phyloP scores from a whole-genome alignment of 2,329 filamentous ascomycete species.

The Fusarium torreyae region DNA sequence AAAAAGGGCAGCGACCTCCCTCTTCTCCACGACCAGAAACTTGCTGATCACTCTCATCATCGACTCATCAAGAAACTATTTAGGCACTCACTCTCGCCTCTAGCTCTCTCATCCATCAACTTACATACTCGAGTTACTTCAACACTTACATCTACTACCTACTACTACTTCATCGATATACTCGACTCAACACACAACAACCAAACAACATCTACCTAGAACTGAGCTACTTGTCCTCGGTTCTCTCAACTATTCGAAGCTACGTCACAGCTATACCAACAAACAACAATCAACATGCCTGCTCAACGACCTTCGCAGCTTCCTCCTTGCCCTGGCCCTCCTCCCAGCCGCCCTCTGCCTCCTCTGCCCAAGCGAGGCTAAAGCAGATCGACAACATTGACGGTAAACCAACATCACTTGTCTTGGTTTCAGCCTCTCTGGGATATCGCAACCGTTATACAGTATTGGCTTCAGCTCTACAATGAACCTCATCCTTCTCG shows the following conservation, averaged over 20 bases:
- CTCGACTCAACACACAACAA: constrained; percentile 27
- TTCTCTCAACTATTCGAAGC: constrained; percentile 38
- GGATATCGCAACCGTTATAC: constrained; percentile 14
- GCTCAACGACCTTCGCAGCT: constrained; percentile 75
- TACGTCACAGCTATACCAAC: constrained; percentile 33
- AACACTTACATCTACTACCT: constrained; percentile 28
- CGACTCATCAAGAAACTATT: constrained; percentile 43
- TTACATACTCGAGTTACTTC: constrained; percentile 26
- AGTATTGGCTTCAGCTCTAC: constrained; percentile 24
- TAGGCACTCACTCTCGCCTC: constrained; percentile 39
- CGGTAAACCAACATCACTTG: constrained; percentile 10
- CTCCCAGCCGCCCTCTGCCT: constrained; percentile 75
- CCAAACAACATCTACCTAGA: constrained; percentile 32
- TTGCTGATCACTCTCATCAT: constrained; percentile 43
- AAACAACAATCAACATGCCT: constrained; percentile 61
- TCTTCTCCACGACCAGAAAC: constrained; percentile 41
- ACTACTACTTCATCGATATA: constrained; percentile 28
- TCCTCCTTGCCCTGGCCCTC: constrained; percentile 77
- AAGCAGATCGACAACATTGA: constrained; percentile 35
- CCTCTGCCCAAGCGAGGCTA: constrained; percentile 75
- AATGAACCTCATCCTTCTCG: constrained; percentile 1
- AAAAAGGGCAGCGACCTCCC: constrained; percentile 52
- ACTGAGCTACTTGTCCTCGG: constrained; percentile 46
- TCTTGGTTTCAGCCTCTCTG: constrained; percentile 24
- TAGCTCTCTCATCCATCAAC: constrained; percentile 13